Evolutionary conservation across 1,284 basidiomycete genomes (phyloP).

Genomic region (Polyporus tsugae): DNA sequence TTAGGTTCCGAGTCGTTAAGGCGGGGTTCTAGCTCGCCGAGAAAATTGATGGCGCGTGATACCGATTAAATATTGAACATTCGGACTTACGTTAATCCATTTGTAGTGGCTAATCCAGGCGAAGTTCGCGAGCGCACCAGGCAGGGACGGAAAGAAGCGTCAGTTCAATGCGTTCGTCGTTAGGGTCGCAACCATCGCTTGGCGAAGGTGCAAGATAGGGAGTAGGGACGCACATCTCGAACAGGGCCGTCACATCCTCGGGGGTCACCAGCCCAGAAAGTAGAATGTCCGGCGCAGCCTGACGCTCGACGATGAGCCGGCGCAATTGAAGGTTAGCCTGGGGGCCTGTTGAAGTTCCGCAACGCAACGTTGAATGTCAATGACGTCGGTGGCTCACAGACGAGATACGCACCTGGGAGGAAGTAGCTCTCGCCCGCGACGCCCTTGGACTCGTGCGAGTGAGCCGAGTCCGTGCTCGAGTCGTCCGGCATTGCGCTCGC

Average conservation of each 20-base stretch:
- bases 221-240: constrained; percentile 49
- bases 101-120: constrained; percentile 44
- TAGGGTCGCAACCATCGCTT: not conserved
- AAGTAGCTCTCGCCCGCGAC: constrained; percentile 42
- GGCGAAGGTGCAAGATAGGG: not conserved
- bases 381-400: not conserved
- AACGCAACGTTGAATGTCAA: not conserved
- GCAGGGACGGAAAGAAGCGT: not conserved
- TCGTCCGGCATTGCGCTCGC: constrained; percentile 26
- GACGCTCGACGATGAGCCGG: constrained; percentile 54
- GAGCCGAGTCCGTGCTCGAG: constrained; percentile 19
- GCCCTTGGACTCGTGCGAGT: constrained; percentile 29
- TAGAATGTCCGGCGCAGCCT: constrained; percentile 52
- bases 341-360: constrained; percentile 36
- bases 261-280: constrained; percentile 52
- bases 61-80: constrained; percentile 35
- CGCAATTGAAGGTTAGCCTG: constrained; percentile 45
- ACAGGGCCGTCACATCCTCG: constrained; percentile 52
- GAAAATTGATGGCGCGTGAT: constrained; percentile 49
- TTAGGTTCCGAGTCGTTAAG: constrained; percentile 1
- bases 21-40: not conserved
- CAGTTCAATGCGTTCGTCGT: constrained; percentile 3
- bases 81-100: constrained; percentile 47
- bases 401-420: constrained; percentile 37
- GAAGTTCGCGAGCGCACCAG: not conserved